Evolutionary conservation across 352 stramenopile species (phyloP), one percentile per base, ranked within the genome.

Genomic region (Phytophthora foliorum): DNA sequence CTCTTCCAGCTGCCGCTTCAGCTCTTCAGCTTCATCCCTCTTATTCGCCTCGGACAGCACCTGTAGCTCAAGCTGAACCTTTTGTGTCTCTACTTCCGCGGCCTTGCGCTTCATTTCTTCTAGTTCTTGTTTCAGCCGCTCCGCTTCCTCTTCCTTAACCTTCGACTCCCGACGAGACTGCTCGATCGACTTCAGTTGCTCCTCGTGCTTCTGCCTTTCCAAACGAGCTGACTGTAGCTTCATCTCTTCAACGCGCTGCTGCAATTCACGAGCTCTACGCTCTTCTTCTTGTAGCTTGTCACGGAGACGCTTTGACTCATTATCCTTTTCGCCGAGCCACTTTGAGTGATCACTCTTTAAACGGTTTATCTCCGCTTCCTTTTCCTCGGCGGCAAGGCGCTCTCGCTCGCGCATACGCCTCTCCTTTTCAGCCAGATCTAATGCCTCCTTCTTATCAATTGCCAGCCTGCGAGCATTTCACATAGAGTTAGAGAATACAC

Each of bases 291-390:
- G 77, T 39, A 94, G 51, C 42, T 93, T 74, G 11, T 91, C 75
- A 32, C 82, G 80, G 45, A 94, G 70, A 17, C 55, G 82, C 62
- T 93, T 90, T 2, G 88, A 86, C 51, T 96, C 86, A 45, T 50
- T 72, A 11, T 93, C 84, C 17, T 80, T 84, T 53, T 94, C 84
- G 21, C 73, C 78, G 21, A 92, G 72, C 32, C 84, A 91, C 45
- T 86, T 87, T 24, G 90, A 69, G 2, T 90, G 80, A 31, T 86
- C 78, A 21, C 67, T 83, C 57, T 90, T 87, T 5, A 94, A 63
- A 21, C 86, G 84, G 73, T 60, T 61, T n/a, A 93, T 91, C 53
- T 94, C 68, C 16, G 67, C 75, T 67, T 94, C 84, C 48, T 86
- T 91, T 49, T 86, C 65, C 10, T 72, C 76, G 2, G 86, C 74